Evolutionary conservation across 2,329 filamentous ascomycete genomes (phyloP).

Genomic region (Ceratocystis huliohia): DNA sequence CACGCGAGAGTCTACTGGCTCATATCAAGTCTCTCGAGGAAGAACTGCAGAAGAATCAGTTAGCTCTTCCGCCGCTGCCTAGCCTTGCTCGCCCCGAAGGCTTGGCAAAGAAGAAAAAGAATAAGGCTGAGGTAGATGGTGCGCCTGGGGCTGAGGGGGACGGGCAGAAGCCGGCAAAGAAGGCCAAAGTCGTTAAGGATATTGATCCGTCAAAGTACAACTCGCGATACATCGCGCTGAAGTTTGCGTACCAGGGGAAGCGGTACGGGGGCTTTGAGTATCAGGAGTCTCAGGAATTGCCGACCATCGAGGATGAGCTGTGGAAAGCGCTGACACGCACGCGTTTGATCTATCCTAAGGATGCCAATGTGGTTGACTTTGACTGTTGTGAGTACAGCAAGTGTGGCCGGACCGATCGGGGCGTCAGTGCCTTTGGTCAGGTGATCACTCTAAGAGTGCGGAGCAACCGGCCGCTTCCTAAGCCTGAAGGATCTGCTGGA

Average conservation of each 20-base stretch:
- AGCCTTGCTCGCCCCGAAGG: conserved; percentile 16
- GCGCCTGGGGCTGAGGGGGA: neutral
- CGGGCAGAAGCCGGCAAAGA: conserved; percentile 24
- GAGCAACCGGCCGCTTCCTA: conserved; percentile 54
- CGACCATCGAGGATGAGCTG: conserved; percentile 83
- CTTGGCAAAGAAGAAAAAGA: conserved; percentile 13
- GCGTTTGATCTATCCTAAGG: conserved; percentile 63
- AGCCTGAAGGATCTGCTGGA: conserved; percentile 17
- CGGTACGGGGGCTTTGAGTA: conserved; percentile 90
- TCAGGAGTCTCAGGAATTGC: conserved; percentile 55
- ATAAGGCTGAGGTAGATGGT: conserved; percentile 15
- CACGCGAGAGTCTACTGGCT: conserved; percentile 52
- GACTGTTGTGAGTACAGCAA: conserved; percentile 84
- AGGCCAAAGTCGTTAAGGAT: conserved; percentile 31
- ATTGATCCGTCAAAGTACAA: conserved; percentile 73
- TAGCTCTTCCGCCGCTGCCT: conserved; percentile 18
- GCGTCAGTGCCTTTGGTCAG: conserved; percentile 94
- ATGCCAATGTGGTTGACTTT: conserved; percentile 57
- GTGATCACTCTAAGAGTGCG: conserved; percentile 74
- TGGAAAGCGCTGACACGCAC: conserved; percentile 82
- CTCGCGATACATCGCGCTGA: conserved; percentile 76
- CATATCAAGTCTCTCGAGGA: conserved; percentile 56
- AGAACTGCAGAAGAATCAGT: conserved; percentile 39
- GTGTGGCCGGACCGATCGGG: conserved; percentile 82
- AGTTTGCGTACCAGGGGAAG: conserved; percentile 85